Percentiles rank a stretch among this genome's conserved stretches.
Conservation (phyloP, 495 filamentous ascomycete genomes). For the Xylaria venustula region DNA sequence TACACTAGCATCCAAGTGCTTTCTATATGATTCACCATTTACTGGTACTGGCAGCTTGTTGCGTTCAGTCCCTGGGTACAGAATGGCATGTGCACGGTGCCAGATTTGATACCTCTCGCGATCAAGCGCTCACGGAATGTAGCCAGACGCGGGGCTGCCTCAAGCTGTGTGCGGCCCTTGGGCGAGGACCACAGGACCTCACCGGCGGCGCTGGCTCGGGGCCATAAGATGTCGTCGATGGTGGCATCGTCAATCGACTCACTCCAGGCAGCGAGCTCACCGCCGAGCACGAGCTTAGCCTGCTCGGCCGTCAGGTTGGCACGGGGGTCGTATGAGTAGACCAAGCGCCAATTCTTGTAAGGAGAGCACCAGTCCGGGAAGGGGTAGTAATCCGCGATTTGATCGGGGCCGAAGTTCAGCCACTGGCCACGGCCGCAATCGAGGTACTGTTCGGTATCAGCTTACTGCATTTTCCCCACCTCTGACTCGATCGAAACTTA, state of each 20-base stretch:
- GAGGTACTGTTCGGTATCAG: constrained; percentile 57
- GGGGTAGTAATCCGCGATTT: constrained; percentile 53
- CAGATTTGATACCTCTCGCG: constrained; percentile 56
- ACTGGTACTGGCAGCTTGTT: constrained; percentile 28
- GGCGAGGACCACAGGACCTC: constrained; percentile 74
- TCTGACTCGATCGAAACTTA: constrained; percentile 30
- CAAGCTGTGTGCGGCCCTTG: constrained; percentile 62
- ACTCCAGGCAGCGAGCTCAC: constrained; percentile 74
- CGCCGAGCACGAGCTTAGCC: constrained; percentile 67
- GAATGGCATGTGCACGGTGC: constrained; percentile 54
- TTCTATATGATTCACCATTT: background rate
- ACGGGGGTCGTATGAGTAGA: constrained; percentile 74
- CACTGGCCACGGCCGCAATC: constrained; percentile 80
- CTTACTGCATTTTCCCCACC: constrained; percentile 3
- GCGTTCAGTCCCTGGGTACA: constrained; percentile 48
- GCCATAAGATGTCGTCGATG: constrained; percentile 72
- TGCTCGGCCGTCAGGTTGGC: constrained; percentile 54
- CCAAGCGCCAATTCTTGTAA: constrained; percentile 70
- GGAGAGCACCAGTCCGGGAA: constrained; percentile 77
- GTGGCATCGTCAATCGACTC: constrained; percentile 72
- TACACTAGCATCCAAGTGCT: background rate
- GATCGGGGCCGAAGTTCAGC: constrained; percentile 60
- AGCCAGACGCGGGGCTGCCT: constrained; percentile 61
- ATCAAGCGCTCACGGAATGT: constrained; percentile 75
- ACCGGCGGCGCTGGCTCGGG: constrained; percentile 65